phyloP scores from a whole-genome alignment of 495 filamentous ascomycete genomes.

The Daldinia childiae region DNA sequence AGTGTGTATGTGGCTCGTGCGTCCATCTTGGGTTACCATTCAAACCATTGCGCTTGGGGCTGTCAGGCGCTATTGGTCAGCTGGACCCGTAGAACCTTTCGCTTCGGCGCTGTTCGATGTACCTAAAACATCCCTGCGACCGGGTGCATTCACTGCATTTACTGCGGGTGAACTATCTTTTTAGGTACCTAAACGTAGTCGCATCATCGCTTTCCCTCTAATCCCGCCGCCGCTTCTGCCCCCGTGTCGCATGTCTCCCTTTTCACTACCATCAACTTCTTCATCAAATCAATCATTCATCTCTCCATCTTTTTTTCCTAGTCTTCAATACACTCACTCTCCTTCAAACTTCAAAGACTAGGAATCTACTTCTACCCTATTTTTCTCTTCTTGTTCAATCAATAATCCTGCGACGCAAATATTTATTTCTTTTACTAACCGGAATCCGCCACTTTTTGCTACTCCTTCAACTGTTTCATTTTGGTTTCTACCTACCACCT shows the following conservation, averaged over 20 bases:
- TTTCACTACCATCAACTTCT: conserved; percentile 18
- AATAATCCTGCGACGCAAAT: conserved; percentile 29
- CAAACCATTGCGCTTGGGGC: neutral
- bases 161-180: neutral
- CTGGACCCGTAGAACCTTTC: conserved; percentile 12
- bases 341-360: conserved; percentile 39
- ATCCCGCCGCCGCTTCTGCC: conserved; percentile 21
- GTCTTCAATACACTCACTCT: conserved; percentile 33
- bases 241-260: conserved; percentile 40
- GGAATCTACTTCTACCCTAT: conserved; percentile 18
- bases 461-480: conserved; percentile 35
- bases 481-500: conserved; percentile 13
- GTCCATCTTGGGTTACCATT: neutral
- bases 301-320: conserved; percentile 26
- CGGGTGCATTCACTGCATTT: neutral
- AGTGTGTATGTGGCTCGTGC: neutral
- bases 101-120: conserved; percentile 29
- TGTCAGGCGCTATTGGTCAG: conserved; percentile 37
- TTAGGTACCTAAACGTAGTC: conserved; percentile 1
- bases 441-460: conserved; percentile 27
- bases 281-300: conserved; percentile 24
- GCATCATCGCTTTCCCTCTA: conserved; percentile 33
- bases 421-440: conserved; percentile 16
- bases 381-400: conserved; percentile 17
- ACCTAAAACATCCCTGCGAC: conserved; percentile 21